Base-by-base conservation (phyloP, 1,284 basidiomycete species). In the Pseudozyma sp. region DNA sequence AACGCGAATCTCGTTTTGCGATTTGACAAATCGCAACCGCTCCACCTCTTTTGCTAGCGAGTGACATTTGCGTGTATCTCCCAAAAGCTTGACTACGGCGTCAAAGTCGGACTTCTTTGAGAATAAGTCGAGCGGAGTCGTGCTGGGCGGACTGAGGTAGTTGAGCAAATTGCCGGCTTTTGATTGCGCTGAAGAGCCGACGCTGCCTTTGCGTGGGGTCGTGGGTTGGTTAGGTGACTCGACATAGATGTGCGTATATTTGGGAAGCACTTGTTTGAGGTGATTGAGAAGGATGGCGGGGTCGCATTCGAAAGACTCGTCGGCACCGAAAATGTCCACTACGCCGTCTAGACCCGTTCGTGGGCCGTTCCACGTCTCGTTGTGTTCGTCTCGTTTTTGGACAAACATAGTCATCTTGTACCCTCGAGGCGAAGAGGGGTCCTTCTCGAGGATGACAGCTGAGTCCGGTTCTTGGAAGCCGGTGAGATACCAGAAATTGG, bases 391-490 rank as follows among this genome's bases (percentile, higher is more conserved):
- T 65, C 90, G 92, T 11, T 93, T 91, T 1, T 88, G 87, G 0
- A 82, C 92, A 84, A 97, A 99, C 51, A 99, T 86, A 0, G 91
- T 91, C 92, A 95, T 95, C 68, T 88, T 89, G 86, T 96, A 97
- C 0, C 95, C 95, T 73, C 90, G 88, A 0, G 90, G 86, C 4
- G 88, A 87, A 9, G 63, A 75, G 10, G 72, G 13, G 21, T 76
- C 52, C 50, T 74, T 73, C 25, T 80, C 77, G 7, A 85, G 59
- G 38, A 98, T 88, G 31, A 97, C 87, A 0, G 93, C 94, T 13
- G 95, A 90, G 69, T 97, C 92, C 0, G 95, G 93, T 85, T 98
- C 96, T 69, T 95, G 90, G 81, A 97, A 97, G 7, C 97, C 96
- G 13, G 82, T 83, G 18, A 84, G 70, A 52, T 83, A 84, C 78